Conservation (phyloP, 768 basidiomycete species). For the Lactarius quietus region DNA sequence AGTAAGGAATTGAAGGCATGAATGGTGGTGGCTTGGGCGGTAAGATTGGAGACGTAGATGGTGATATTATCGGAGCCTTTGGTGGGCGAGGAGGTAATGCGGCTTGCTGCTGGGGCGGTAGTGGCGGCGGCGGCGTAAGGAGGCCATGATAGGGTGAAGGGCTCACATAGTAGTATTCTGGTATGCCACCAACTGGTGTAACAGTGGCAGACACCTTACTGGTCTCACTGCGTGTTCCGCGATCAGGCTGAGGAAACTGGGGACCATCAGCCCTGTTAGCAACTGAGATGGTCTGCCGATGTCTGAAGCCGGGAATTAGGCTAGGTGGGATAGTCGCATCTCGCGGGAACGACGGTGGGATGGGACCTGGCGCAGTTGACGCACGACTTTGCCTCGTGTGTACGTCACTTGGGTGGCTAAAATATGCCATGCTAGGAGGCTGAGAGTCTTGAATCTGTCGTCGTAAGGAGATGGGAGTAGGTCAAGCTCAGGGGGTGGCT, state of each 20-base stretch:
- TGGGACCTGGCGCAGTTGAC: neutral
- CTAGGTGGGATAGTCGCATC: slow-evolving; percentile 7
- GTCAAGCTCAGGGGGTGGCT: neutral
- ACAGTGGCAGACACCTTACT: neutral
- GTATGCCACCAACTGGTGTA: neutral
- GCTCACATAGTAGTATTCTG: neutral
- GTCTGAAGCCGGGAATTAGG: slow-evolving; percentile 12
- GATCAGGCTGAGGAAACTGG: neutral
- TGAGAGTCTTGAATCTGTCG: neutral
- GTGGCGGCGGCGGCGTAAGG: neutral
- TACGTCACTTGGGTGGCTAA: neutral
- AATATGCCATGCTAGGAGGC: neutral
- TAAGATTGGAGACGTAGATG: slow-evolving; percentile 9
- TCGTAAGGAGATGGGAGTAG: neutral
- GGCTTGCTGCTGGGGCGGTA: neutral
- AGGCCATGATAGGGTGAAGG: slow-evolving; percentile 8
- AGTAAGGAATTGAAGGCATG: neutral
- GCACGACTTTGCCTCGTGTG: slow-evolving; percentile 5
- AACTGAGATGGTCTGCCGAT: neutral
- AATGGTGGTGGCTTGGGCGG: slow-evolving; percentile 14
- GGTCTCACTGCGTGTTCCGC: neutral
- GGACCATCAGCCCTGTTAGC: neutral
- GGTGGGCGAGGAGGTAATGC: slow-evolving; percentile 18
- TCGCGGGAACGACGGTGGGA: neutral
- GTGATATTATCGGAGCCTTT: slow-evolving; percentile 9